Evolutionary conservation across 495 filamentous ascomycete genomes (phyloP), one percentile per base, ranked within the genome.

Genomic region (Lasiosphaeria ovina): DNA sequence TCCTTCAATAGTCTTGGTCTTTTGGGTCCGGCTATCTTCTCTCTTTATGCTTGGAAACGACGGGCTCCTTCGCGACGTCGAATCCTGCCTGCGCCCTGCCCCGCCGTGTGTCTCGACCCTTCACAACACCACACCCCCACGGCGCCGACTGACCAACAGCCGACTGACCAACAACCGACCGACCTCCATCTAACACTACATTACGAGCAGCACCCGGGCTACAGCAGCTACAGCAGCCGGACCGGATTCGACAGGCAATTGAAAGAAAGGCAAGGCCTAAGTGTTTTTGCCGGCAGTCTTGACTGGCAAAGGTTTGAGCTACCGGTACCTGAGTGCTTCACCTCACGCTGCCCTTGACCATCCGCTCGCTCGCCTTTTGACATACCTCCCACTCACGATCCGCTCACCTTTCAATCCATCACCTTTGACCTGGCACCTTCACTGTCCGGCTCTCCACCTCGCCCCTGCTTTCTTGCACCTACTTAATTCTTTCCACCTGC

Each of bases 301-400:
- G 68, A 67, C 66, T 59, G 61, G 66, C 66, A 67, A 70, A 72
- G 71, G 71, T 73, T 73, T 73, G 69, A 70, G 71, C 44, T 47
- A 12, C 38, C 12, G 61, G 24, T 65, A 70, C 63, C 65, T 66
- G 59, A 62, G 63, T 68, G 44, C 62, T 61, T 65, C 63, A 66
- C 59, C 63, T 63, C 47, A 59, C 24, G 48, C 58, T 40, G 56
- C 47, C 59, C 54, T 59, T 34, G 45, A 40, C 40, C 64, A 10
- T 49, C 59, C 34, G 47, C 40, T 36, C 24, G 53, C 54, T 59
- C 59, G 65, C 53, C 52, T n/a, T 36, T 17, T 51, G 50, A 47
- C 35, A 48, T 34, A 24, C 40, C 54, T 59, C 57, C 35, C 36
- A 44, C 42, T 48, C 35, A 52, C 55, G n/a, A 44, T 24, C 24